Evolutionary conservation across 148 eudicot species (phyloP), one percentile per base, ranked within the genome.

Genomic region (Tetragonia tetragonoides): DNA sequence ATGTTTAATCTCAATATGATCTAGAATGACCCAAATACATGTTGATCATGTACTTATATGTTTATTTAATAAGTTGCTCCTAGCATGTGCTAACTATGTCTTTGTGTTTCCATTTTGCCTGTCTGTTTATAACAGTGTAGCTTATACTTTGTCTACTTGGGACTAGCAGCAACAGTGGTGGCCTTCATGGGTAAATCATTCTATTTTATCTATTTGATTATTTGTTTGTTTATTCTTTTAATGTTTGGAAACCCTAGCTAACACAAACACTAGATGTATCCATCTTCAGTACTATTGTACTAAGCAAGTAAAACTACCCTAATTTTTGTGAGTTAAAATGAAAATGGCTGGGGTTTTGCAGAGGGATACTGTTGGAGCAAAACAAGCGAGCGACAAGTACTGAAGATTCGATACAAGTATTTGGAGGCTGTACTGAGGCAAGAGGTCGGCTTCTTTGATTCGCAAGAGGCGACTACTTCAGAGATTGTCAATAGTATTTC

Each of bases 351-450:
- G 49, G 49, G 49, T 46, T 46, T 8, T 70, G 74, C 73, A 94
- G 98, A 94, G 82, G 98, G 97, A 7, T 94, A 89, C 73, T 94
- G 97, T 70, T 94, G 98, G 98, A 90, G 93, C 74, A 94, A 94
- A 87, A 92, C 89, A 0, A 92, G 98, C 37, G 98, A 94, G 78
- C 61, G 97, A 71, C 98, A 92, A 76, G 97, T 94, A 37, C 70
- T 90, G 64, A 92, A 81, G 85, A 88, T 94, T 16, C 84, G 98
- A 10, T 89, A 92, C 85, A 90, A 83, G 81, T 94, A 94, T 75
- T 76, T 94, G 83, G 98, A 92, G 83, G 92, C 98, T 41, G 86
- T 94, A 64, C 85, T 94, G 20, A 88, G 94, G 57, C 98, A 94
- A 84, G 98, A 94, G 74, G 95, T 90, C 21, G 97, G 97, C 0